Evolutionary conservation across 768 basidiomycete genomes (phyloP).

Genomic region (Termitomyces sp.): DNA sequence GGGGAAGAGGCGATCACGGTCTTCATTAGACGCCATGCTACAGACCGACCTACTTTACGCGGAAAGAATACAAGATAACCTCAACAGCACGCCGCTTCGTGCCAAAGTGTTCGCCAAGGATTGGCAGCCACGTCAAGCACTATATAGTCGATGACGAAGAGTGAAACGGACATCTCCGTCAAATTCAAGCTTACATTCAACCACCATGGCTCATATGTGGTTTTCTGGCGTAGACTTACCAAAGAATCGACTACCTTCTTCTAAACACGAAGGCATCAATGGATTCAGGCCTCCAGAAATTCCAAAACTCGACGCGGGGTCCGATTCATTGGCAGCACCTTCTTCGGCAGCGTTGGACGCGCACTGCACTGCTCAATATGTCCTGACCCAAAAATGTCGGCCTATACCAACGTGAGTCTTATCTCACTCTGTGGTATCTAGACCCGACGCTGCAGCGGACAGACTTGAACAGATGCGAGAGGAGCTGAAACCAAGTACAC

Average conservation of each 20-base stretch:
- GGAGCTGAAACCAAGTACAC: conserved; percentile 24
- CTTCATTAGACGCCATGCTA: conserved; percentile 31
- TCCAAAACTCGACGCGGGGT: neutral
- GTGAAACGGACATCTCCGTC: conserved; percentile 1
- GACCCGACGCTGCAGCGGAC: neutral
- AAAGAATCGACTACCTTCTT: conserved; percentile 5
- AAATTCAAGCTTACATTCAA: neutral
- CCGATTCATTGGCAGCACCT: conserved; percentile 1
- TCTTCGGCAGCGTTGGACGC: conserved; percentile 20
- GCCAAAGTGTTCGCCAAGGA: neutral
- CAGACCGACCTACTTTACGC: neutral
- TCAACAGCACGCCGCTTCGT: neutral
- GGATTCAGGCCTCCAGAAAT: conserved; percentile 4
- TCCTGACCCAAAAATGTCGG: conserved; percentile 33
- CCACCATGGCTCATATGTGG: conserved; percentile 11
- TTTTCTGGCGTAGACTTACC: neutral
- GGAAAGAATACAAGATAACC: neutral
- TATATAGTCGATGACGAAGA: neutral
- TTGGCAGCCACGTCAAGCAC: neutral
- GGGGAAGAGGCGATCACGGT: conserved; percentile 36
- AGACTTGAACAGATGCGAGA: conserved; percentile 34
- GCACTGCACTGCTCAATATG: conserved; percentile 32
- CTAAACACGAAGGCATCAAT: conserved; percentile 1
- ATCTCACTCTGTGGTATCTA: neutral
- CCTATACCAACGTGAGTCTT: conserved; percentile 34